These are phyloP conservation scores for Mortierella sp. DNA, from an alignment of 371 early-diverging fungal genomes.

Conservation along the genomic window DNA sequence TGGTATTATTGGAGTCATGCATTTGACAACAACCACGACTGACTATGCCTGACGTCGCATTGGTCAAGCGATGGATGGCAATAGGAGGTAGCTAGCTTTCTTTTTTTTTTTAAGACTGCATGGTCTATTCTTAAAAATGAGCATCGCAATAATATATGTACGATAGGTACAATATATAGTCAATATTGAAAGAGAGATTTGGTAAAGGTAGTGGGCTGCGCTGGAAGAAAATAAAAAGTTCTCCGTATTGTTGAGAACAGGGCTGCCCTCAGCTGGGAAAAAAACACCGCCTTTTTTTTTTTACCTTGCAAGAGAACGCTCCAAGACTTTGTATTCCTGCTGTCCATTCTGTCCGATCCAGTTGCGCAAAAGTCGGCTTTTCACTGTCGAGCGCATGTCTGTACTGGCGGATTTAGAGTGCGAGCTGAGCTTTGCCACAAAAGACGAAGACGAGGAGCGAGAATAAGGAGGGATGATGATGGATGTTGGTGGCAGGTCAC, in stretches of 20 bases:
- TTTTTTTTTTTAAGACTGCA: not conserved
- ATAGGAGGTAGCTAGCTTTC: not conserved
- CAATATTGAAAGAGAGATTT: no score
- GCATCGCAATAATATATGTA: not conserved
- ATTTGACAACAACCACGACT: not conserved
- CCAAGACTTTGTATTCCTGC: constrained; percentile 52
- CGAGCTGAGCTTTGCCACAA: constrained; percentile 32
- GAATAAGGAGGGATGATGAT: constrained; percentile 53
- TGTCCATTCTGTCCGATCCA: constrained; percentile 51
- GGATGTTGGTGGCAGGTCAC: constrained; percentile 52
- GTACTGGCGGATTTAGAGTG: constrained; percentile 50
- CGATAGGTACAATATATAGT: no score
- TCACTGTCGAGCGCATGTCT: constrained; percentile 51
- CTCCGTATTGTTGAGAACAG: not conserved
- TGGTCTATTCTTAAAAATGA: not conserved
- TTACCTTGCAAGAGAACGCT: constrained; percentile 54
- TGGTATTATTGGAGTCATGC: constrained; percentile 7
- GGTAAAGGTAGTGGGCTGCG: not conserved
- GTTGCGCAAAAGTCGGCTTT: constrained; percentile 52
- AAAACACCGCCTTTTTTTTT: not conserved
- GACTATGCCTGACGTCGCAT: not conserved
- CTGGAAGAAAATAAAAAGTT: constrained; percentile 6
- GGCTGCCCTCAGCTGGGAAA: not conserved
- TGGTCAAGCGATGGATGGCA: not conserved
- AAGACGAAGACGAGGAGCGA: constrained; percentile 37